Base-by-base conservation (phyloP, 2,329 filamentous ascomycete genomes). In the Cadophora luteo-olivacea region DNA sequence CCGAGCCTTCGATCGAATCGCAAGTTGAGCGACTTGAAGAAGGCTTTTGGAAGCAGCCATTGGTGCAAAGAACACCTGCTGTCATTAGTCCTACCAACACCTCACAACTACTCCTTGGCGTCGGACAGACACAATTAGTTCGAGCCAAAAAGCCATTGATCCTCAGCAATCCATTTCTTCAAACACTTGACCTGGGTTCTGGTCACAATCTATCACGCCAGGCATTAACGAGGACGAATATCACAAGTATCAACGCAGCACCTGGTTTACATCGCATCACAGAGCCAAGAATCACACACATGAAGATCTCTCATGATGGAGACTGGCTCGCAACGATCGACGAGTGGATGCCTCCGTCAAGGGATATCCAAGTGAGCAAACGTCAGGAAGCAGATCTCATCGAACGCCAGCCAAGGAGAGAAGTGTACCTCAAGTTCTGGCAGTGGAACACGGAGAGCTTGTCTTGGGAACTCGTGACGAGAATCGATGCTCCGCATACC, bases 341-440 rank as follows among this genome's bases (percentile, higher is more conserved):
- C 77, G 92, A 94, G 76, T 99, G 96, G 96, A 85, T 86, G 63
- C 94, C 94, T 0, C 88, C 92, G 11, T 81, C 82, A 14, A 83
- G 86, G 69, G 94, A 97, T 76, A 80, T 92, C 16, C 85, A 87
- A 49, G 85, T 85, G 66, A 79, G 92, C 9, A 82, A 83, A 64
- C 81, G 85, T 70, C 77, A 83, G 24, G 80, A 79, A 51, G 79
- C 77, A n/a, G 77, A 79, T 64, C 80, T 76, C 70, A 82, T 81
- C 63, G 84, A 87, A 67, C 79, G 82, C 36, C 80, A 81, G 38
- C 84, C 85, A 70, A 84, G 83, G 70, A 85, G 86, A 54, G 95
- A 98, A 78, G 87, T 94, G 0, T 92, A 92, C 75, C 84, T 99
- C 61, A 97, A 97, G 78, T 96, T 99, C 78, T 99, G 96, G 96